Base-by-base conservation (phyloP, 352 stramenopile genomes). In the Elongisporangium anandrum region DNA sequence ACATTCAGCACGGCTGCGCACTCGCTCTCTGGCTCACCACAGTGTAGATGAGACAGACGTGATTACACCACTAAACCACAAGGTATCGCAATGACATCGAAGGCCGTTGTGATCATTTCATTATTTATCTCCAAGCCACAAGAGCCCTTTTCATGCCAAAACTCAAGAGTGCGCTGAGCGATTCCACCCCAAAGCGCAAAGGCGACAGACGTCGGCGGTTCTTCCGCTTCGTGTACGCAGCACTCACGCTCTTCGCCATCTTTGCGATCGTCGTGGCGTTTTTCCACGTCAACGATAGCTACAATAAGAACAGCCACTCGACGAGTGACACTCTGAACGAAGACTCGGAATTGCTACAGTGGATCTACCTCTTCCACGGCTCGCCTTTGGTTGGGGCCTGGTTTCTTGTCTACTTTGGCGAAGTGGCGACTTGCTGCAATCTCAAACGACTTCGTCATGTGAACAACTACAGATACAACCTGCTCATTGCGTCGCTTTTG, bases 381-480 rank as follows among this genome's bases (percentile, higher is more conserved):
- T 84, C 81, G 53, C 81, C 81, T 16, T 64, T 87, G 20, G 59
- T 59, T 16, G 72, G 81, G 45, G 77, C 77, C 8, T 92, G 81
- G 81, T 76, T 88, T 53, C 60, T 92, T 50, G 81, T 92, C 24
- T 92, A 92, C 66, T 90, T 92, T 63, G 79, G 72, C 58, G 87
- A 92, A 68, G 89, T 92, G 52, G 66, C 89, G 58, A 88, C 82
- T 50, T 80, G 79, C 69, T 84, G 72, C 65, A 76, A 78, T 60
- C 88, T 92, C 67, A 88, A 90, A 57, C 75, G 78, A 0, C 70
- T 92, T 59, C 75, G 82, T 54, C 88, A 88, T 58, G 72, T 76
- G 47, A 76, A 75, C 54, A 90, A 92, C 64, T 92, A 88, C 73
- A 87, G 85, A 59, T 92, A 92, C 76, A 92, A 92, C 58, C 65